A percentile compares a stretch with the other conserved stretches of the same genome.
phyloP scores from a whole-genome alignment of 1,139 yeast genomes.

The Ogataea hybrid region DNA sequence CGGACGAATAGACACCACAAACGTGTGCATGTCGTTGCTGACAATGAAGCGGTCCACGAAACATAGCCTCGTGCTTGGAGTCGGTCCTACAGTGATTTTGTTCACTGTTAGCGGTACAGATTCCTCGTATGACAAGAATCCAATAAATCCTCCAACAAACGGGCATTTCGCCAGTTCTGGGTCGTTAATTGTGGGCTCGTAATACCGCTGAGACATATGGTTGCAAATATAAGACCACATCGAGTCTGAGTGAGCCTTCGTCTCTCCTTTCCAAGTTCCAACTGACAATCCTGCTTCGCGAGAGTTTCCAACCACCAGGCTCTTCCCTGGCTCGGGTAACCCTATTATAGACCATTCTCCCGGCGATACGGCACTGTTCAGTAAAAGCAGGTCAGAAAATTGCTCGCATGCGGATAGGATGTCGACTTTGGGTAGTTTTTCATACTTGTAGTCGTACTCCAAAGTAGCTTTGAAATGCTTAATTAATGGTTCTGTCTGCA shows the following conservation, averaged over 20 bases:
- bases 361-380: conserved; percentile 75
- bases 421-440: conserved; percentile 2
- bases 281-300: conserved; percentile 32
- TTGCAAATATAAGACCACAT: conserved; percentile 52
- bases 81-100: conserved; percentile 32
- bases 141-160: conserved; percentile 86
- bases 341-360: conserved; percentile 91
- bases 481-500: conserved; percentile 20
- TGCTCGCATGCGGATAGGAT: conserved; percentile 3
- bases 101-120: conserved; percentile 46
- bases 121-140: conserved; percentile 84
- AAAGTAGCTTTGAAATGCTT: conserved; percentile 3
- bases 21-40: conserved; percentile 45
- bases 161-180: conserved; percentile 43
- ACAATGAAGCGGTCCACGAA: conserved; percentile 67
- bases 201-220: conserved; percentile 40
- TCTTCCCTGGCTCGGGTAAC: conserved; percentile 49
- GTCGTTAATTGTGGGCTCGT: conserved; percentile 25
- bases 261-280: conserved; percentile 24
- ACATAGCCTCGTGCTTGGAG: conserved; percentile 75
- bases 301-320: conserved; percentile 68
- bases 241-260: conserved; percentile 19
- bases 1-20: conserved; percentile 49
- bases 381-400: conserved; percentile 47
- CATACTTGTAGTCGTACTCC: conserved; percentile 16